These are phyloP conservation scores for Allantophomopsis cytisporea DNA, from an alignment of 2,329 filamentous ascomycete species.

Conservation along the genomic window DNA sequence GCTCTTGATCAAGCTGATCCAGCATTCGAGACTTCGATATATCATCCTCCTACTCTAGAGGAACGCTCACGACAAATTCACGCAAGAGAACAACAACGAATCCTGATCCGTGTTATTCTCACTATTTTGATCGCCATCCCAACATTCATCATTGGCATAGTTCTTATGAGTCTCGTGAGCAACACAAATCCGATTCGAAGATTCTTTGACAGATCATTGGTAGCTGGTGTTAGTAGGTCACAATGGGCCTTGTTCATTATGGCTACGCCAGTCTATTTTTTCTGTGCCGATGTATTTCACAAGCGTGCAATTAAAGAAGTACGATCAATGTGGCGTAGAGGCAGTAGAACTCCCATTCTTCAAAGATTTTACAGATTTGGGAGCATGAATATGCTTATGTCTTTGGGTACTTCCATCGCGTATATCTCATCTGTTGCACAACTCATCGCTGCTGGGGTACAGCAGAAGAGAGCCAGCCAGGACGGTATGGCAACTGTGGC, in stretches of 20 bases:
- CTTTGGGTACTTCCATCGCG: slow-evolving; percentile 74
- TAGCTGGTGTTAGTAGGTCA: slow-evolving; percentile 58
- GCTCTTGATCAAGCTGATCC: slow-evolving; percentile 53
- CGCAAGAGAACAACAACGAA: slow-evolving; percentile 50
- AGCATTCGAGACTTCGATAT: slow-evolving; percentile 53
- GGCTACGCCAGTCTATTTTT: slow-evolving; percentile 78
- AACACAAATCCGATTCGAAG: slow-evolving; percentile 39
- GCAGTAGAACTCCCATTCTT: slow-evolving; percentile 58
- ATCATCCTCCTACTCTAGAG: slow-evolving; percentile 72
- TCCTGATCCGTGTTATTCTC: slow-evolving; percentile 58
- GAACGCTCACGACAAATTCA: slow-evolving; percentile 66
- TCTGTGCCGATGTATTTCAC: slow-evolving; percentile 78
- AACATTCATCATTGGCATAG: slow-evolving; percentile 75
- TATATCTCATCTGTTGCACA: slow-evolving; percentile 74
- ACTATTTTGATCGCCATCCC: slow-evolving; percentile 62
- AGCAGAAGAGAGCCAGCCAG: slow-evolving; percentile 6
- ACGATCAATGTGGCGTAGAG: slow-evolving; percentile 59
- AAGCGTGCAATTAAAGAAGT: slow-evolving; percentile 67
- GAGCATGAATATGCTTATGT: slow-evolving; percentile 93
- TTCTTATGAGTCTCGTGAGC: slow-evolving; percentile 77
- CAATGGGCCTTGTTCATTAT: slow-evolving; percentile 73
- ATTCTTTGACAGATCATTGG: slow-evolving; percentile 59
- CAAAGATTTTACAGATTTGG: slow-evolving; percentile 83
- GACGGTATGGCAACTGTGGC: slow-evolving; percentile 22
- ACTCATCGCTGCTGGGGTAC: slow-evolving; percentile 49